Evolutionary conservation across 129 eudicot genomes (phyloP), one percentile per base, ranked within the genome.

Genomic region (Sambucus nigra): DNA sequence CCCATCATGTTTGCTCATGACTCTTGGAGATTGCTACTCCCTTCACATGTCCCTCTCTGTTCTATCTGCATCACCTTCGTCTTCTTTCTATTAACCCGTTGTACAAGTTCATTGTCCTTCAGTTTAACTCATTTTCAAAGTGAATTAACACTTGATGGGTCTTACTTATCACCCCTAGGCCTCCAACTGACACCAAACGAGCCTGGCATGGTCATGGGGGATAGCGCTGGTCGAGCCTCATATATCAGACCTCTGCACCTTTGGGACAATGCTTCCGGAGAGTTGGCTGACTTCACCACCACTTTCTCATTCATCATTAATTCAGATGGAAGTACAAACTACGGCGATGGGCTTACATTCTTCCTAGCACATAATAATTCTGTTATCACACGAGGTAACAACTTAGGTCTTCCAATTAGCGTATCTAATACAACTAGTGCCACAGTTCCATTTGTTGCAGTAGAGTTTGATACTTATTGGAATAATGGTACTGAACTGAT

Each of bases 401-500:
- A 55, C 26, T n/a, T 55, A n/a, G 64, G 45, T 5, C 59, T 48
- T 16, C 54, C 59, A 0, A 7, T 14, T 5, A 0, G 47, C 17
- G 1, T n/a, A n/a, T n/a, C 15, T 5, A 3, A 3, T 5, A 12
- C 52, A 1, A 4, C 0, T 27, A 25, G n/a, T 11, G n/a, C 16
- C 4, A 46, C 29, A 0, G 9, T 18, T 59, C 66, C 21, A 14
- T 76, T 60, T 55, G 66, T 76, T 38, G 76, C 77, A 11, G 70
- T 75, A 27, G 81, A 75, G 65, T 75, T 75, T 55, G 81, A 75
- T 60, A 57, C 76, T 1, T 65, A 1, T 17, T 1, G 19, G 11
- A 59, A 64, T 35, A 3, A 3, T 2, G 0, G 0, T 2, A 64
- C 69, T 65, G 81, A 70, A 12, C 47, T 19, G 20, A 20, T 13